Base-by-base conservation (phyloP, 148 eudicot species). In the Euryodendron excelsum region DNA sequence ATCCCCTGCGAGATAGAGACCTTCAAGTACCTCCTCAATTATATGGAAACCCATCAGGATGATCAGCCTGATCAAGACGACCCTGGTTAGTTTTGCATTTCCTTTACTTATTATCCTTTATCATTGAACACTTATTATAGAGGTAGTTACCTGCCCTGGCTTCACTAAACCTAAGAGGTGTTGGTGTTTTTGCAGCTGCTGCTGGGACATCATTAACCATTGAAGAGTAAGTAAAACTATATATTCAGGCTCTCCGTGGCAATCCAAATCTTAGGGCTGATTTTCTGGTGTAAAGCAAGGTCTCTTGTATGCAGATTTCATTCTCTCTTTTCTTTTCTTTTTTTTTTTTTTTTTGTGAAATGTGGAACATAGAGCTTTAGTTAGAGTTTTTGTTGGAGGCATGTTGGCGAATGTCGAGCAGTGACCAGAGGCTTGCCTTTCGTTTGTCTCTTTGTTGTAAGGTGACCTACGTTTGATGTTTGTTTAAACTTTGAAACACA, bases 1-100 rank as follows among this genome's bases (percentile, higher is more conserved):
- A 88, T 94, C 78, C 98, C 97, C 0, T 94, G 98, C 39, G 94
- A 94, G 85, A 88, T 83, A 20, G 97, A 94, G 97, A 92, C 91
- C 34, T 94, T 92, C 77, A 92, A 94, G 84, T 90, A 83, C 80
- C 92, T 94, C 48, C 84, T 94, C 25, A 90, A 87, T 55, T 88
- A 91, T 81, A 88, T 92, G 85, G 97, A 89, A 58, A 82, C 74
- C 75, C 87, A 82, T 79, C 82, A 77, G 53, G 82, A 86, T 78
- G 85, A 77, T 30, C 83, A 80, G 18, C 55, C 65, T 83, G 77
- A n/a, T n/a, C n/a, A 41, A 20, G 77, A 45, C n/a, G 33, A 28
- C 15, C 72, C 69, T 65, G 77, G 75, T 77, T 77, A 34, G 72
- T 17, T 1, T 60, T 11, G 7, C 3, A n/a, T n/a, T n/a, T n/a